These are phyloP conservation scores for Dactylis glomerata DNA, from an alignment of 176 grass and related monocot species.

Conservation along the genomic window DNA sequence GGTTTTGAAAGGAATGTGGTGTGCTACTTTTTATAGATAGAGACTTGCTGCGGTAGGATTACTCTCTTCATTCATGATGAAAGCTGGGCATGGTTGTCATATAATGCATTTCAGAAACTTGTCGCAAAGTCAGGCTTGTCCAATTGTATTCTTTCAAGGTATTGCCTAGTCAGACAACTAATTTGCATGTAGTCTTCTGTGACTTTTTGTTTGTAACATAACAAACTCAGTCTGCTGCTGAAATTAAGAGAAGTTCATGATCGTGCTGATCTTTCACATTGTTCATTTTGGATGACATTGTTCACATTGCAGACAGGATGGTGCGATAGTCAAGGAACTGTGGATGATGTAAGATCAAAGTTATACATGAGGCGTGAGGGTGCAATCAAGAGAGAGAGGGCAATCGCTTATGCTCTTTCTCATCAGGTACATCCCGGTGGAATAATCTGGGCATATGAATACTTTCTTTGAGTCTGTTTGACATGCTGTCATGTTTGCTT, in stretches of 20 bases:
- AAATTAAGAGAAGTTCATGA: neutral
- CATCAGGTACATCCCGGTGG: conserved; percentile 54
- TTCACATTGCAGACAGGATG: conserved; percentile 64
- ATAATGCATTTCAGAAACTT: conserved; percentile 1
- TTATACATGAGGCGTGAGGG: conserved; percentile 78
- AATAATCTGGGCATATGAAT: neutral
- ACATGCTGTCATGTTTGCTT: conserved; percentile 10
- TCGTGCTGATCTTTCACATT: neutral
- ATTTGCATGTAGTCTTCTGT: neutral
- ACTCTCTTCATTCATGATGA: neutral
- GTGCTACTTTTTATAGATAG: neutral
- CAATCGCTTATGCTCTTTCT: conserved; percentile 66
- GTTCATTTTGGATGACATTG: conserved; percentile 8
- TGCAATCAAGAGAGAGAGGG: conserved; percentile 72
- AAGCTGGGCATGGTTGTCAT: neutral
- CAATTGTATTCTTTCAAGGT: neutral
- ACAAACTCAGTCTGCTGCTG: neutral
- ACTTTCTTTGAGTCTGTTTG: neutral
- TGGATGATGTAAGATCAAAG: conserved; percentile 67
- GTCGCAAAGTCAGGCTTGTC: neutral
- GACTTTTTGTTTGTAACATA: neutral
- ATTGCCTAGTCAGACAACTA: neutral
- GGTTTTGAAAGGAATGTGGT: neutral
- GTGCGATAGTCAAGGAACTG: conserved; percentile 74
- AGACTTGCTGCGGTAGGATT: neutral